A percentile compares a stretch with the other conserved stretches of the same genome.
Evolutionary conservation across 352 stramenopile genomes (phyloP).

Genomic region (Phytopythium sindhum): DNA sequence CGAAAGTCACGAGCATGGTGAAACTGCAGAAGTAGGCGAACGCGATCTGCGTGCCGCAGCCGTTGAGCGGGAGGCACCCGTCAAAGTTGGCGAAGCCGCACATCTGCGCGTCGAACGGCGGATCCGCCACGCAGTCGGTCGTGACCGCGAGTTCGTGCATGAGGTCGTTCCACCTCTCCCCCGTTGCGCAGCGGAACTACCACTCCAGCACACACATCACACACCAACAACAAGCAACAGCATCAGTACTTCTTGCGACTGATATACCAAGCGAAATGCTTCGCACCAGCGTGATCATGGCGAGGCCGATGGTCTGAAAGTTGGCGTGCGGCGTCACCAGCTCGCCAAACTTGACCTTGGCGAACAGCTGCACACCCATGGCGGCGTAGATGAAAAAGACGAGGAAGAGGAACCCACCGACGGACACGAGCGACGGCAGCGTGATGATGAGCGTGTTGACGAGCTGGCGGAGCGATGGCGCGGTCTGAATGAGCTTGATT

Average conservation of each 20-base stretch:
- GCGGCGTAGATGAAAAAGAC: constrained; percentile 89
- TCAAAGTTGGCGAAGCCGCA: constrained; percentile 40
- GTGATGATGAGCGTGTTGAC: constrained; percentile 82
- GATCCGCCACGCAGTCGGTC: constrained; percentile 26
- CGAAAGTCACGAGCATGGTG: constrained; percentile 76
- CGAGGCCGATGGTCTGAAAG: constrained; percentile 73
- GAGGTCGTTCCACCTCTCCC: constrained; percentile 85
- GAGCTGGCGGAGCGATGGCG: constrained; percentile 65
- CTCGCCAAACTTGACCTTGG: constrained; percentile 49
- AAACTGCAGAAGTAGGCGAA: constrained; percentile 77
- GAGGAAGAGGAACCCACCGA: constrained; percentile 74
- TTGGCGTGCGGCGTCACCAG: constrained; percentile 72
- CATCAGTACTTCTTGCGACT: not conserved
- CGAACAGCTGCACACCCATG: constrained; percentile 84
- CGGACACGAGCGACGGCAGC: constrained; percentile 74
- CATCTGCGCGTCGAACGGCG: constrained; percentile 28
- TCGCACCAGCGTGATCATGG: constrained; percentile 74
- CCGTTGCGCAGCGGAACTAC: constrained; percentile 84
- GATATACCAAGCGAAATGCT: not conserved
- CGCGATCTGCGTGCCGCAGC: constrained; percentile 43
- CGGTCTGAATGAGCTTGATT: constrained; percentile 65
- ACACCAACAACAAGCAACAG: not conserved
- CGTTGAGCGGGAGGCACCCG: constrained; percentile 42
- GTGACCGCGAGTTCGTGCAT: constrained; percentile 69
- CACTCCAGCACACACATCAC: not conserved